phyloP scores from a whole-genome alignment of 495 filamentous ascomycete species.

The Penicillium argentinense region DNA sequence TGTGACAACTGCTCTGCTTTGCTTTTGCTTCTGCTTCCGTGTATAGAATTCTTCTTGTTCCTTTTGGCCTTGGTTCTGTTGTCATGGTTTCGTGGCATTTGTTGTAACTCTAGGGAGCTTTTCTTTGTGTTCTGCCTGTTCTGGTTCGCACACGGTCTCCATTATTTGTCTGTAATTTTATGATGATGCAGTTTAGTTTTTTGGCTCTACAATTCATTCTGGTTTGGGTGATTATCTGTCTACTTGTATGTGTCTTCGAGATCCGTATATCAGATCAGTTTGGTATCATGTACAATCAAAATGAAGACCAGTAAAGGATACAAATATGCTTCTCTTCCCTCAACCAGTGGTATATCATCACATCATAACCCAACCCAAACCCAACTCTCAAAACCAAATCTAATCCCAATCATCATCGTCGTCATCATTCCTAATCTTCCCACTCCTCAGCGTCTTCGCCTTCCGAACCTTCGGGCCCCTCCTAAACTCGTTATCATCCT shows the following conservation, averaged over 20 bases:
- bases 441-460: slow-evolving; percentile 54
- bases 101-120: slow-evolving; percentile 34
- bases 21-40: slow-evolving; percentile 11
- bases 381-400: slow-evolving; percentile 10
- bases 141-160: slow-evolving; percentile 16
- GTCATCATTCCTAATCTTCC: slow-evolving; percentile 40
- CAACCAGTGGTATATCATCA: neutral
- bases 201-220: slow-evolving; percentile 1
- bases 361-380: neutral
- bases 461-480: slow-evolving; percentile 26
- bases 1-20: slow-evolving; percentile 7
- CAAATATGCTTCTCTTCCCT: too few relatives aligned
- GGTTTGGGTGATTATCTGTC: too few relatives aligned
- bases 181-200: slow-evolving; percentile 39
- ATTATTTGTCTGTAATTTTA: slow-evolving; percentile 41
- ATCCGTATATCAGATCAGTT: too few relatives aligned
- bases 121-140: slow-evolving; percentile 7
- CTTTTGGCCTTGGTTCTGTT: slow-evolving; percentile 13
- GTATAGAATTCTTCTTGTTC: slow-evolving; percentile 28
- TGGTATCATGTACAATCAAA: too few relatives aligned
- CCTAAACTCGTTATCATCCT: slow-evolving; percentile 28
- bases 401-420: slow-evolving; percentile 70
- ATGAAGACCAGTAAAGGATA: too few relatives aligned
- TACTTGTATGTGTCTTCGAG: too few relatives aligned
- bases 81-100: slow-evolving; percentile 23